Base-by-base conservation (phyloP, 768 basidiomycete genomes). In the Mycena metata region DNA sequence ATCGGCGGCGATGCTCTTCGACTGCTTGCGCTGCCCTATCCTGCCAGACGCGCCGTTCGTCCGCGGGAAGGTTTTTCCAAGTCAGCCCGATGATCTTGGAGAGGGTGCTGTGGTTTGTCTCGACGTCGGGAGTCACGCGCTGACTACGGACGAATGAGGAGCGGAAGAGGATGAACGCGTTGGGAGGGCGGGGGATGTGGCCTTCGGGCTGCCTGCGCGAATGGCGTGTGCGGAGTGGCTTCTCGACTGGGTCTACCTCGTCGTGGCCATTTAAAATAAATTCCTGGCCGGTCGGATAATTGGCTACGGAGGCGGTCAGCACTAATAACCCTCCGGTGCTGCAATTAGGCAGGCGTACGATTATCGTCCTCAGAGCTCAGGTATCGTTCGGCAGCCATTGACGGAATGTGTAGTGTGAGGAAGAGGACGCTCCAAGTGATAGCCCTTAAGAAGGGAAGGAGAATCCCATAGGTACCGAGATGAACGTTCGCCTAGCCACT, bases 131-230 rank as follows among this genome's bases (percentile, higher is more conserved):
- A 11, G 91, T 89, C 70, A 94, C 91, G 72, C 91, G 91, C 73
- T 92, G 90, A 72, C 83, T 86, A 80, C 91, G 92, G 78, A 94
- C 92, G 79, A 94, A 94, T 0, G 90, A 90, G 0, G 91, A 92
- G 69, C 93, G 90, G 84, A 94, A 95, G 74, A 95, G 86, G 75
- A 94, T 95, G 81, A 95, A 95, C 26, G 93, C 93, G 74, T 95
- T 94, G 2, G 93, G 91, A 2, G 93, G 93, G 47, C 93, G 91
- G 19, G 93, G 93, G 69, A 95, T 92, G 76, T 94, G 91, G 2
- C 67, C 67, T 11, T 41, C 67, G 55, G 60, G 67, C 55, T 50
- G 55, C 51, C 57, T 62, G 30, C 67, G 67, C 26, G 39, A 33
- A n/a, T 58, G 67, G 7, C 55, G 61, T 21, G 67, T 15, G 46